phyloP scores from a whole-genome alignment of 2,329 filamentous ascomycete species.

The Neofusicoccum umdonicola region DNA sequence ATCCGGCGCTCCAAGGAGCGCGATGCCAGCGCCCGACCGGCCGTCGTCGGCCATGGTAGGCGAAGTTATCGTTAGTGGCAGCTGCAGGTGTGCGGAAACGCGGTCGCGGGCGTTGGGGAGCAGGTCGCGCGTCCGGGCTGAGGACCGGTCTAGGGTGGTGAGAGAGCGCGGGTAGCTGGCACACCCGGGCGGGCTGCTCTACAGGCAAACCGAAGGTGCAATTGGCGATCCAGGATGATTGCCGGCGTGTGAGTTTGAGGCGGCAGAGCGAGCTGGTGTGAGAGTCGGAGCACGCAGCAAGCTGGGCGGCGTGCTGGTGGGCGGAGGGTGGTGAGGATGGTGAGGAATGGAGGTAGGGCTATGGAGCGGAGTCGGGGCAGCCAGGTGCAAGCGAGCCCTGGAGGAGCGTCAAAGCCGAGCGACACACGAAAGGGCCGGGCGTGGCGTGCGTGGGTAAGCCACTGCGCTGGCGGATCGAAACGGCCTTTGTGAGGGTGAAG shows the following conservation, averaged over 20 bases:
- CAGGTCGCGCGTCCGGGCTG: constrained; percentile 9
- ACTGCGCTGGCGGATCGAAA: constrained; percentile 12
- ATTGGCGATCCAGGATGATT: constrained; percentile 9
- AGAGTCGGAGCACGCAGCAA: constrained; percentile 6
- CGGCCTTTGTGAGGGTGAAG: constrained; percentile 12
- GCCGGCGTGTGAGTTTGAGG: not conserved
- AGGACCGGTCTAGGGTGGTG: not conserved
- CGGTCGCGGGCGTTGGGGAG: not conserved
- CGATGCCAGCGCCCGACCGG: constrained; percentile 31
- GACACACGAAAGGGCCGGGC: constrained; percentile 5
- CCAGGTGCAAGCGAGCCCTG: constrained; percentile 12
- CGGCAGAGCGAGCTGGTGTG: not conserved
- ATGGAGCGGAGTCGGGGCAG: constrained; percentile 4
- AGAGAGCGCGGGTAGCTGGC: constrained; percentile 10
- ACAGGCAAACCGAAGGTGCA: constrained; percentile 9
- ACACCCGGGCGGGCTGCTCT: constrained; percentile 16
- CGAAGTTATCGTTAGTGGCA: not conserved
- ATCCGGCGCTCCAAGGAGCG: constrained; percentile 40
- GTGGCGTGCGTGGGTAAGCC: constrained; percentile 4
- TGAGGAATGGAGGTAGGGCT: constrained; percentile 12
- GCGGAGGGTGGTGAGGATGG: not conserved
- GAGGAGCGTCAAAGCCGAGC: constrained; percentile 1
- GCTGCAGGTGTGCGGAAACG: not conserved
- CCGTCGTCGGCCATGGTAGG: constrained; percentile 31
- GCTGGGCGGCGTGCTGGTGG: not conserved